These are phyloP conservation scores for Candida dubliniensis DNA, from an alignment of 1,139 yeast species.

Conservation along the genomic window DNA sequence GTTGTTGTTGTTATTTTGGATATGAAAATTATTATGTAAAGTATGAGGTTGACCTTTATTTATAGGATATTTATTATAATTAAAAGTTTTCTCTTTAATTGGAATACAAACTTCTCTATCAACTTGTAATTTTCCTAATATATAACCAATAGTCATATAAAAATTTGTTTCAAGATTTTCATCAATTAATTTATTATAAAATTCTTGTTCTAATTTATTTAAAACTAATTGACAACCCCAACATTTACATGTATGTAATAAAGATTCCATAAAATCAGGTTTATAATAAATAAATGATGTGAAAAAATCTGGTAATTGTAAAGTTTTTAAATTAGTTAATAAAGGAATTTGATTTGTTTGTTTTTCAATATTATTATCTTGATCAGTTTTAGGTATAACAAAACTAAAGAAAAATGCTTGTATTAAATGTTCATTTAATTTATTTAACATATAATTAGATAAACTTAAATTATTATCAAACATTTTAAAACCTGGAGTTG, in stretches of 20 bases:
- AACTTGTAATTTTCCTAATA: slow-evolving; percentile 37
- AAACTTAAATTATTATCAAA: slow-evolving; percentile 34
- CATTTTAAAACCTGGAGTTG: slow-evolving; percentile 44
- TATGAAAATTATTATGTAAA: slow-evolving; percentile 36
- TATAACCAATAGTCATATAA: slow-evolving; percentile 36
- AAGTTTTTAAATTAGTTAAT: slow-evolving; percentile 22
- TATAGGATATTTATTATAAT: slow-evolving; percentile 33
- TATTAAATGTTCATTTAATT: slow-evolving; percentile 36
- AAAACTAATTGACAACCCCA: slow-evolving; percentile 37
- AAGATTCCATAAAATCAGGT: slow-evolving; percentile 37
- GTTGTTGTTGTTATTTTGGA: background rate
- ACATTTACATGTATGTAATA: slow-evolving; percentile 40
- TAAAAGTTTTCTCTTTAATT: slow-evolving; percentile 27
- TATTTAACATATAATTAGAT: slow-evolving; percentile 31
- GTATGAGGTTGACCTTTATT: slow-evolving; percentile 42
- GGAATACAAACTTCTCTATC: slow-evolving; percentile 43
- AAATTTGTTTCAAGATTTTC: slow-evolving; percentile 20
- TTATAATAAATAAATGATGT: slow-evolving; percentile 42
- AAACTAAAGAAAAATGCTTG: slow-evolving; percentile 38
- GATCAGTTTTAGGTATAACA: slow-evolving; percentile 15
- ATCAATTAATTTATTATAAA: slow-evolving; percentile 16
- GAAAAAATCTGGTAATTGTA: slow-evolving; percentile 39
- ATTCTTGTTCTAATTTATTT: slow-evolving; percentile 22
- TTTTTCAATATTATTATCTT: too few relatives aligned
- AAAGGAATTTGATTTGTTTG: slow-evolving; percentile 11